phyloP scores from a whole-genome alignment of 192 early-diverging fungal genomes.

The Linnemannia elongata region DNA sequence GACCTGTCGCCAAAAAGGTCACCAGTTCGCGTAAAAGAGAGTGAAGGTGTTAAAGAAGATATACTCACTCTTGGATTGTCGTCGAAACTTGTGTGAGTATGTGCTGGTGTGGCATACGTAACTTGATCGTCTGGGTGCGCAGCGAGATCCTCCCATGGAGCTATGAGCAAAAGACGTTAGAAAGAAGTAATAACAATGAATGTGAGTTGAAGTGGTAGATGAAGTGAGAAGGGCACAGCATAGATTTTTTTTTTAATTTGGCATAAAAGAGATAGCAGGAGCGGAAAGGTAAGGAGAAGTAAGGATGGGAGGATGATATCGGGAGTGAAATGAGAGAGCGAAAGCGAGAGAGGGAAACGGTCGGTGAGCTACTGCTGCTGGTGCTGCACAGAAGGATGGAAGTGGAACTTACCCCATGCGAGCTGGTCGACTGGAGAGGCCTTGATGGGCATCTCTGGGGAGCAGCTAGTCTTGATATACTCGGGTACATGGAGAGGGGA shows the following conservation, averaged over 20 bases:
- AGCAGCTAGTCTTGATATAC: slow-evolving; percentile 46
- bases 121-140: slow-evolving; percentile 21
- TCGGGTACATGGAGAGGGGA: slow-evolving; percentile 37
- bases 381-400: background rate
- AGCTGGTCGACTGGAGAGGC: slow-evolving; percentile 43
- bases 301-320: background rate
- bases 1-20: background rate
- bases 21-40: too few species aligned
- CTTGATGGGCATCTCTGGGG: slow-evolving; percentile 53
- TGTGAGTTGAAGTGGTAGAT: background rate
- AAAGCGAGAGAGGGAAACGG: background rate
- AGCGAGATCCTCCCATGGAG: slow-evolving; percentile 35
- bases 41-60: background rate
- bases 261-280: background rate
- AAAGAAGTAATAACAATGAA: background rate
- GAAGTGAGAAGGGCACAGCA: background rate
- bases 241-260: background rate
- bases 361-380: background rate
- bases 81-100: slow-evolving; percentile 46
- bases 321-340: background rate
- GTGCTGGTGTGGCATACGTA: slow-evolving; percentile 37
- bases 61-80: slow-evolving; percentile 46
- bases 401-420: slow-evolving; percentile 34
- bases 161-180: slow-evolving; percentile 14
- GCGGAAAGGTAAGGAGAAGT: too few species aligned